Evolutionary conservation across 306 rosid species (phyloP), one percentile per base, ranked within the genome.

Genomic region (Luffa acutangula): DNA sequence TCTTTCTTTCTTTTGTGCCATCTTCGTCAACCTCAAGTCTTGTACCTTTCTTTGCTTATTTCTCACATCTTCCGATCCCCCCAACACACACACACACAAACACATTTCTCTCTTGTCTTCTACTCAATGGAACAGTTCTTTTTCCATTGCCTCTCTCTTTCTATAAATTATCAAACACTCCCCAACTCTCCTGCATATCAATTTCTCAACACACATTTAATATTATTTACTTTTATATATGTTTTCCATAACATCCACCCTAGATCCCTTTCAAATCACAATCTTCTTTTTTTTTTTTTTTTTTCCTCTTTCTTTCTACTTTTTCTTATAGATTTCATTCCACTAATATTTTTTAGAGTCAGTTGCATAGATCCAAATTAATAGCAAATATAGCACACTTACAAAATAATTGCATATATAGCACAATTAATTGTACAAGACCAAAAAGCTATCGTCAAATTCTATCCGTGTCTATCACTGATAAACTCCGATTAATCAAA

Each of bases 101-200:
- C 36, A 60, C 13, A 60, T 1, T 3, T 60, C 0, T 52, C n/a
- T 21, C 2, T 7, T 66, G 21, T 46, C 4, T 20, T 21, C 8
- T 45, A 46, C 12, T 49, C 60, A 31, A 48, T 73, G 60, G 11
- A 73, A 73, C 59, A 73, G 43, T 73, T 73, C 14, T 73, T 12
- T 73, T 46, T 48, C 77, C 77, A 73, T 73, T 73, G 77, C 31
- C n/a, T 58, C 2, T 72, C 77, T 72, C 56, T 41, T 65, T 65
- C 48, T 65, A 1, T 7, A 2, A 1, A 41, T 14, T 53, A 36
- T 39, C 10, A 15, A 66, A 66, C 42, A 37, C 9, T 64, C 5
- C 5, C 67, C 3, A 64, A 6, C 62, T 56, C 62, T 6, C 48
- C 48, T 43, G 48, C 48, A 43, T 43, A 9, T 46, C 51, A 46